Base-by-base conservation (phyloP, 768 basidiomycete species). In the Boletellus ananas region DNA sequence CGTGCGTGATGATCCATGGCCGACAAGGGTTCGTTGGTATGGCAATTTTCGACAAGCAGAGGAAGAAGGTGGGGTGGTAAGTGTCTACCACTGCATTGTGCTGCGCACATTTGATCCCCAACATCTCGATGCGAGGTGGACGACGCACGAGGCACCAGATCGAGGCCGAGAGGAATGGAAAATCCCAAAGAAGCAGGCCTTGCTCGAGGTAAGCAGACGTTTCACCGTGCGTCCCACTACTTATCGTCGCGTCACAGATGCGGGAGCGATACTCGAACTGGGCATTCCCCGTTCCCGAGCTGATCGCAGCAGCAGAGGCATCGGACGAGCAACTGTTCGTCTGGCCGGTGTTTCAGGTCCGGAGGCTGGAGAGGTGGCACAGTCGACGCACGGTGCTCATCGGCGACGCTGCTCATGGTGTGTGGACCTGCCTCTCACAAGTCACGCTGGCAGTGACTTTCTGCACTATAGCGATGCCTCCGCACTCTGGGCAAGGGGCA, bases 361-460 rank as follows among this genome's bases (percentile, higher is more conserved):
- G 49, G 23, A 67, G 50, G 39, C 54, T 67, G 36, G 49, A 58
- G 34, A 52, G 25, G 23, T 63, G 63, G 65, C 53, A 65, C 34
- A 56, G 65, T 43, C 51, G 45, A 40, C 56, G 56, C 9, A 55
- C 61, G 29, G 58, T 69, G 7, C 57, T 67, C n/a, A 55, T 69
- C 20, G 66, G 66, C 3, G 67, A 67, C n/a, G 65, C 65, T 40
- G 65, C 62, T 39, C 65, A 69, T 52, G 65, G 65, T 67, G 45
- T 3, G 61, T 52, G 27, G 21, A 34, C 9, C 21, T 17, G 3
- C 45, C 16, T 36, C 7, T 29, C 3, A 6, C 2, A 41, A n/a
- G 36, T 35, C 8, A 35, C 7, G 38, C n/a, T 43, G 21, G n/a
- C 6, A 41, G 20, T 25, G n/a, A 31, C 44, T 1, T 20, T 39